These are phyloP conservation scores for Fusarium scirpi DNA, from an alignment of 2,329 filamentous ascomycete species.

Conservation along the genomic window DNA sequence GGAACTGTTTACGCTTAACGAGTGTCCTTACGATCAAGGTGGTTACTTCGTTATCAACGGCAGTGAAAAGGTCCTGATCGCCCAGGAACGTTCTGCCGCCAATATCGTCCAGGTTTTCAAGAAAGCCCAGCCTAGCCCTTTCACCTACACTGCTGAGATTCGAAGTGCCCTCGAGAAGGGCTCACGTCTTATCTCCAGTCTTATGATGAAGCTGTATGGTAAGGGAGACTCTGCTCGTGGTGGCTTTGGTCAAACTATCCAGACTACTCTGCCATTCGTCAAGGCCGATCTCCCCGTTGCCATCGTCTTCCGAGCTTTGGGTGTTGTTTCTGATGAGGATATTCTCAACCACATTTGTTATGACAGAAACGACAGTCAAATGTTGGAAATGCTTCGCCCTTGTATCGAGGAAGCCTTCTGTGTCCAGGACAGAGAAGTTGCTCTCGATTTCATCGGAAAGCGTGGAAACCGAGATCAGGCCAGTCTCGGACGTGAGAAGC, in stretches of 20 bases:
- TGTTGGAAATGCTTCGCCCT: constrained; percentile 97
- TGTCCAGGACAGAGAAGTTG: constrained; percentile 94
- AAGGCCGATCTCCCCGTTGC: constrained; percentile 93
- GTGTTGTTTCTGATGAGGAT: constrained; percentile 96
- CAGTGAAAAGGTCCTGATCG: constrained; percentile 97
- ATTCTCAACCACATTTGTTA: constrained; percentile 98
- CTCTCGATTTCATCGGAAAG: constrained; percentile 94
- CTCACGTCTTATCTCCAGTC: constrained; percentile 90
- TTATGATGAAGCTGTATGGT: constrained; percentile 89
- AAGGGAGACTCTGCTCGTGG: constrained; percentile 84
- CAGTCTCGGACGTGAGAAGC: constrained; percentile 83
- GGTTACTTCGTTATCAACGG: constrained; percentile 99
- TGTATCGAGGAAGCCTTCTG: constrained; percentile 98
- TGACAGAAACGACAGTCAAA: constrained; percentile 92
- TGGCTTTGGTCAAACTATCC: constrained; percentile 87
- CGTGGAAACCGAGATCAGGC: constrained; percentile 74
- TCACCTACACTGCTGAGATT: constrained; percentile 94
- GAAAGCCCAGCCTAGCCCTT: constrained; percentile 92
- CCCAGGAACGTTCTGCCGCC: constrained; percentile 95
- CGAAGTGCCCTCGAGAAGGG: constrained; percentile 96
- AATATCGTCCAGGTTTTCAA: constrained; percentile 99
- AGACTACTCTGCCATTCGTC: constrained; percentile 92
- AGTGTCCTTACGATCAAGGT: constrained; percentile 97
- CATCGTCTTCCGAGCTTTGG: constrained; percentile 94
- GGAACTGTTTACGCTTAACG: constrained; percentile 89